Evolutionary conservation across 768 basidiomycete genomes (phyloP).

Genomic region (Mycena albidolilacea): DNA sequence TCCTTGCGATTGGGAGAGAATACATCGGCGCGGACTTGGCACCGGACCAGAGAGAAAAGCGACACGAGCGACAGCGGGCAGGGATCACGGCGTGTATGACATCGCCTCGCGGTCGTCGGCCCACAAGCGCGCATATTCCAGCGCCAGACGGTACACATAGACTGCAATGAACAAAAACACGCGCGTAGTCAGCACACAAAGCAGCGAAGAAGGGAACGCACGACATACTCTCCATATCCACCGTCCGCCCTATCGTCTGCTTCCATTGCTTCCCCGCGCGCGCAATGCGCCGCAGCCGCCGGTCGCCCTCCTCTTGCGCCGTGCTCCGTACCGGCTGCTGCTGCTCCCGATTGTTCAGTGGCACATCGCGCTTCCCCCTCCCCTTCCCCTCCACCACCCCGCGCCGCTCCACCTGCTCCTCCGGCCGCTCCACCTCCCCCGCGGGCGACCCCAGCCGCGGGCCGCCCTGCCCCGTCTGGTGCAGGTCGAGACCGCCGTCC

Average conservation of each 20-base stretch:
- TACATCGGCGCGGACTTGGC: background rate
- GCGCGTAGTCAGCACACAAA: constrained; percentile 1
- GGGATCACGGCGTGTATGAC: constrained; percentile 44
- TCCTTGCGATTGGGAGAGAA: background rate
- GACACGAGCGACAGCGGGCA: background rate
- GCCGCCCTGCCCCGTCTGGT: background rate
- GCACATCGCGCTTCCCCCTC: constrained; percentile 73
- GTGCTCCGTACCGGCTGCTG: constrained; percentile 17
- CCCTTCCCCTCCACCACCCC: constrained; percentile 48
- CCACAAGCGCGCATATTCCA: constrained; percentile 91
- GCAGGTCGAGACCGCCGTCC: constrained; percentile 41
- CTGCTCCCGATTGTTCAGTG: constrained; percentile 47
- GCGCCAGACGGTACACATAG: constrained; percentile 88
- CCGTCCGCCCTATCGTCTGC: constrained; percentile 81
- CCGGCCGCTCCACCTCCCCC: constrained; percentile 58
- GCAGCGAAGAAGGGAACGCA: constrained; percentile 3
- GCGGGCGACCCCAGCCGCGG: background rate
- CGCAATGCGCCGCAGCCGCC: constrained; percentile 84
- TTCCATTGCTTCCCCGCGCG: constrained; percentile 96
- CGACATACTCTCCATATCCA: constrained; percentile 92
- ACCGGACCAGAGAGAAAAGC: background rate
- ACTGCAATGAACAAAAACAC: constrained; percentile 56
- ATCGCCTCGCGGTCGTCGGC: constrained; percentile 88
- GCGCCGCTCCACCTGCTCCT: constrained; percentile 61
- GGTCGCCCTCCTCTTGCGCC: constrained; percentile 72